Evolutionary conservation across 2,329 filamentous ascomycete genomes (phyloP), one percentile per base, ranked within the genome.

Genomic region (Aureobasidium lini): DNA sequence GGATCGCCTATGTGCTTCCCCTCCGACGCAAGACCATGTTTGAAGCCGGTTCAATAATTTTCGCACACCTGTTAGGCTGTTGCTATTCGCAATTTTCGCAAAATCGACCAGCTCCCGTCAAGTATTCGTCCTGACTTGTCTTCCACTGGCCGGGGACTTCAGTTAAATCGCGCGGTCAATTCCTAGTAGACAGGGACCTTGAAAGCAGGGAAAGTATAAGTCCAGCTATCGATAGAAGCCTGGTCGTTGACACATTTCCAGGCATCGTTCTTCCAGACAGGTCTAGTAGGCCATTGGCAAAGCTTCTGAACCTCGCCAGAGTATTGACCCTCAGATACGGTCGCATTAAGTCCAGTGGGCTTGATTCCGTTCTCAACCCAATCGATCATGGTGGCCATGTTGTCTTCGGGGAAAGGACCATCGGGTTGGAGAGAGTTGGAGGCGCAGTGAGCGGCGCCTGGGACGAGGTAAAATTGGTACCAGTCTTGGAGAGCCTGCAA

Each of bases 381-480:
- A 57, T 79, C 70, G 50, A 83, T 77, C 64, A 80, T 69, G 1
- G 67, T 72, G 63, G 72, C 70, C 62, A 80, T 70, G 63, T 78
- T 80, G 13, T 74, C 73, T 65, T 77, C 68, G 0, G 75, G 74
- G 66, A 72, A 77, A 2, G 70, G 71, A 0, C 76, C 23, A 23
- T 23, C 76, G 28, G 60, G 62, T 53, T 59, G 61, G 16, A 75
- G 68, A 5, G 67, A 60, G 68, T 80, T 82, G 36, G 70, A 66
- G 0, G 72, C 69, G 63, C 81, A 84, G 69, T 82, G 81, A 0
- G 71, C 79, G 0, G 77, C 81, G 28, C 80, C 80, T 0, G 81
- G 80, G 18, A 84, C 66, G 0, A 82, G 73, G 69, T 77, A 83
- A 39, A 84, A 72, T 57, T 77, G 75, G 69, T 83, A 84, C 74